Conservation (phyloP, 202 grass and related monocot genomes). For the Digitaria exilis region DNA sequence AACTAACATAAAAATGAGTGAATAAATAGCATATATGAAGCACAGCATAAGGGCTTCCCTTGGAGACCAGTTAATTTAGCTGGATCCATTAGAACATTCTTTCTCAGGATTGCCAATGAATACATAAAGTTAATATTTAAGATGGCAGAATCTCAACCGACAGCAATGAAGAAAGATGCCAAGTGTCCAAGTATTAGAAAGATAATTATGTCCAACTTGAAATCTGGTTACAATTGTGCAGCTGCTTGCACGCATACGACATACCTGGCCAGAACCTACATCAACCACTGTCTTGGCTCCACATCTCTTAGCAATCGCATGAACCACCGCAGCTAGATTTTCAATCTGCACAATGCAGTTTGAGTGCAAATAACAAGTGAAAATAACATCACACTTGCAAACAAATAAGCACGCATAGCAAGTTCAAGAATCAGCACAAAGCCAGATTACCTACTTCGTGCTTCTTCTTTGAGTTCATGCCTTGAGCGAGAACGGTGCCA, state of each 20-base stretch:
- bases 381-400: neutral
- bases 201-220: constrained; percentile 3
- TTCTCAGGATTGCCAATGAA: constrained; percentile 26
- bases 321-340: constrained; percentile 61
- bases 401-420: neutral
- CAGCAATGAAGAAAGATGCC: neutral
- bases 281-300: constrained; percentile 73
- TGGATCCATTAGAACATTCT: neutral
- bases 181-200: constrained; percentile 12
- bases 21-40: neutral
- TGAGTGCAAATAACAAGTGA: constrained; percentile 11
- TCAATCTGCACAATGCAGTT: constrained; percentile 61
- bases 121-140: neutral
- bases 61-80: neutral
- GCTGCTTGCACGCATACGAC: constrained; percentile 1
- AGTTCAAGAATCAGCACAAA: constrained; percentile 24
- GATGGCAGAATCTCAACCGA: constrained; percentile 2
- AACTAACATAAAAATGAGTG: neutral
- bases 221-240: neutral
- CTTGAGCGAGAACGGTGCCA: constrained; percentile 84
- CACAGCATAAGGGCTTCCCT: neutral
- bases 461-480: constrained; percentile 96
- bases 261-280: constrained; percentile 98
- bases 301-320: constrained; percentile 47
- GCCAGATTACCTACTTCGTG: constrained; percentile 78